Percentiles rank a stretch among this genome's conserved stretches.
Evolutionary conservation across 305 asterid genomes (phyloP).

Genomic region (Andrographis paniculata): DNA sequence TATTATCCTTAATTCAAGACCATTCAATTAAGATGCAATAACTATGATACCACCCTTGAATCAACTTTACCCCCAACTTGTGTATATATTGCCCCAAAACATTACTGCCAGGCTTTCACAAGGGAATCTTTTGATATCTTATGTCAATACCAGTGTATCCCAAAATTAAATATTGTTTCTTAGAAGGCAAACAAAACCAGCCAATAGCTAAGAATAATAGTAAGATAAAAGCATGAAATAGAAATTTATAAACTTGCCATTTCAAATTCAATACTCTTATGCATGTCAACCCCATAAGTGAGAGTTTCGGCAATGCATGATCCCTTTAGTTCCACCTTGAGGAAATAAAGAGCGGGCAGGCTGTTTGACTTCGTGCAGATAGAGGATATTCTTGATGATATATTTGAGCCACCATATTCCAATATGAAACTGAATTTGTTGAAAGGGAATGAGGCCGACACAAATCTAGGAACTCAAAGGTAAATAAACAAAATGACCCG

Average conservation of each 20-base stretch:
- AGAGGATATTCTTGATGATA: slow-evolving; percentile 44
- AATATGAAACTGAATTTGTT: slow-evolving; percentile 41
- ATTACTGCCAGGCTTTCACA: not conserved
- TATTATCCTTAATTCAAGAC: slow-evolving; percentile 7
- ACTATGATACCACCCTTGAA: slow-evolving; percentile 1
- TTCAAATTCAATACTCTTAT: slow-evolving; percentile 20
- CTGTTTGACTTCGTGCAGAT: slow-evolving; percentile 25
- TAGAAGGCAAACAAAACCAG: not conserved
- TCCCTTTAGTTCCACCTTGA: slow-evolving; percentile 53
- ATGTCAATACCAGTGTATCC: not conserved
- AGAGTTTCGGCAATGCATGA: slow-evolving; percentile 36
- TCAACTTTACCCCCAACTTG: too few species aligned
- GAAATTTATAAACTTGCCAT: slow-evolving; percentile 25
- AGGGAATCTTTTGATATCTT: not conserved
- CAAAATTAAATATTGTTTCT: not conserved
- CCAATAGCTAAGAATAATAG: not conserved
- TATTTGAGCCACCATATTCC: slow-evolving; percentile 65
- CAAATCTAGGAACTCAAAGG: slow-evolving; percentile 29
- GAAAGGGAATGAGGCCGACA: slow-evolving; percentile 50
- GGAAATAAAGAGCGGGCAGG: slow-evolving; percentile 44
- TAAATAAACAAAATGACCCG: slow-evolving; percentile 17
- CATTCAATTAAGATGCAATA: slow-evolving; percentile 12
- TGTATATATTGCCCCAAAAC: not conserved
- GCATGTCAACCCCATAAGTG: slow-evolving; percentile 38
- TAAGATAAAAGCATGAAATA: slow-evolving; percentile 1